Conservation (phyloP, 192 early-diverging fungal species). For the Coemansia sp. region DNA sequence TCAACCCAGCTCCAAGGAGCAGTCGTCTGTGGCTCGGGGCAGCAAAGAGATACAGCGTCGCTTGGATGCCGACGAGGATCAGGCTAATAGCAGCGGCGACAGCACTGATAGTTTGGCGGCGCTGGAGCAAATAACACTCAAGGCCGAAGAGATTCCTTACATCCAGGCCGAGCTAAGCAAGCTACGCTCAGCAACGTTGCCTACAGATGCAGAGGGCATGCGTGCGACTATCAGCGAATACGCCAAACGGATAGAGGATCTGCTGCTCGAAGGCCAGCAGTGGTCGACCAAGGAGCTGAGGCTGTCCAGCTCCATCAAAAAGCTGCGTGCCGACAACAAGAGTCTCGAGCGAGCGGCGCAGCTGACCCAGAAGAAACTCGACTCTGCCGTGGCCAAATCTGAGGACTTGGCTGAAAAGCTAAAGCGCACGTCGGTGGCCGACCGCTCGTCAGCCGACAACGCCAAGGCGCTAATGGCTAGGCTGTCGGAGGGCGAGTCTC, state of each 20-base stretch:
- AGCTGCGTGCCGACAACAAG: conserved; percentile 64
- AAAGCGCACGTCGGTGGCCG: conserved; percentile 16
- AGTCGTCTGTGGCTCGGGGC: neutral
- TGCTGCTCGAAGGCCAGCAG: conserved; percentile 62
- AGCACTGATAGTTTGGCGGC: conserved; percentile 9
- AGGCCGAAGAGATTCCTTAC: conserved; percentile 24
- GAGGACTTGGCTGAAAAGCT: conserved; percentile 50
- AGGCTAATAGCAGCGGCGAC: conserved; percentile 5
- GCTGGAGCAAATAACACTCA: neutral
- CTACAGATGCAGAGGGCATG: conserved; percentile 30
- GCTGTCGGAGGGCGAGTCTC: conserved; percentile 11
- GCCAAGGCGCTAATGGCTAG: conserved; percentile 21
- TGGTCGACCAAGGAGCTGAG: conserved; percentile 77
- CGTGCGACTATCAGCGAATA: conserved; percentile 42
- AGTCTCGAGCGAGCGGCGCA: conserved; percentile 58
- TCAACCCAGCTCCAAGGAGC: conserved; percentile 13
- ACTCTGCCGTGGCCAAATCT: conserved; percentile 42
- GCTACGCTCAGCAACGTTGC: conserved; percentile 29
- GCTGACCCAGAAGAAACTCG: conserved; percentile 57
- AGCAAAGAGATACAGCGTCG: neutral
- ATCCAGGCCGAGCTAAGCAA: conserved; percentile 41
- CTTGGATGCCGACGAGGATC: neutral
- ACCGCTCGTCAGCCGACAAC: conserved; percentile 31
- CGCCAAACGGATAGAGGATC: conserved; percentile 35
- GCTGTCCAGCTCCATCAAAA: conserved; percentile 69